A percentile compares a stretch with the other conserved stretches of the same genome.
Conservation (phyloP, 768 basidiomycete species). For the Suillus plorans region DNA sequence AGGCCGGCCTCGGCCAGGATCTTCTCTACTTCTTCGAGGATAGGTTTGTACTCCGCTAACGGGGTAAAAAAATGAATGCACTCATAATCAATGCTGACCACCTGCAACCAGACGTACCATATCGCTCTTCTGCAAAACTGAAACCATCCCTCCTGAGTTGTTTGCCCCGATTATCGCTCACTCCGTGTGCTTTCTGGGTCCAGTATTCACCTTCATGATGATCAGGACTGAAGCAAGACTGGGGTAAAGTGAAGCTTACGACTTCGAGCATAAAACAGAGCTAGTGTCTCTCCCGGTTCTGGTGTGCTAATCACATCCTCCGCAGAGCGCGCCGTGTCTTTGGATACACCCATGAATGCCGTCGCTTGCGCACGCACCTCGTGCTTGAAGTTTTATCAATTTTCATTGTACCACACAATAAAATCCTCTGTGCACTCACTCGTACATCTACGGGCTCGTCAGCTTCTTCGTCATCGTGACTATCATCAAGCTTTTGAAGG, state of each 20-base stretch:
- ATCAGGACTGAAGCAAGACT: background rate
- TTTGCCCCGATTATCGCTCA: conserved; percentile 72
- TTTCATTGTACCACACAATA: background rate
- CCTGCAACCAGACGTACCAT: conserved; percentile 47
- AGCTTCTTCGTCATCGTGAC: conserved; percentile 22
- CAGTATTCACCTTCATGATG: conserved; percentile 66
- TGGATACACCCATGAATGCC: conserved; percentile 64
- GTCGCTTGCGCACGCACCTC: conserved; percentile 44
- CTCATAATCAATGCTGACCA: conserved; percentile 1
- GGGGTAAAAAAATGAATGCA: background rate
- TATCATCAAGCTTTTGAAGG: background rate
- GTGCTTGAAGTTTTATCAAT: conserved; percentile 7
- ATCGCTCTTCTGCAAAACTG: conserved; percentile 67
- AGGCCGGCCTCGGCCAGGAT: conserved; percentile 83
- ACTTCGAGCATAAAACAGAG: conserved; percentile 80
- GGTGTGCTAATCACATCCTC: conserved; percentile 82
- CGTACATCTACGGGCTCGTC: conserved; percentile 10
- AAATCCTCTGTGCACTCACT: conserved; percentile 18
- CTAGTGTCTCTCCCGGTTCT: conserved; percentile 79
- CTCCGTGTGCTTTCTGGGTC: conserved; percentile 65
- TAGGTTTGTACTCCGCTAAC: conserved; percentile 76
- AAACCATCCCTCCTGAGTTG: conserved; percentile 78
- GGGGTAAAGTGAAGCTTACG: conserved; percentile 43
- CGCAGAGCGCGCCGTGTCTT: conserved; percentile 48
- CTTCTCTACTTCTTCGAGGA: conserved; percentile 78